A percentile compares a stretch with the other conserved stretches of the same genome.
Conservation (phyloP, 768 basidiomycete genomes). For the Tricholoma hemisulphureum region DNA sequence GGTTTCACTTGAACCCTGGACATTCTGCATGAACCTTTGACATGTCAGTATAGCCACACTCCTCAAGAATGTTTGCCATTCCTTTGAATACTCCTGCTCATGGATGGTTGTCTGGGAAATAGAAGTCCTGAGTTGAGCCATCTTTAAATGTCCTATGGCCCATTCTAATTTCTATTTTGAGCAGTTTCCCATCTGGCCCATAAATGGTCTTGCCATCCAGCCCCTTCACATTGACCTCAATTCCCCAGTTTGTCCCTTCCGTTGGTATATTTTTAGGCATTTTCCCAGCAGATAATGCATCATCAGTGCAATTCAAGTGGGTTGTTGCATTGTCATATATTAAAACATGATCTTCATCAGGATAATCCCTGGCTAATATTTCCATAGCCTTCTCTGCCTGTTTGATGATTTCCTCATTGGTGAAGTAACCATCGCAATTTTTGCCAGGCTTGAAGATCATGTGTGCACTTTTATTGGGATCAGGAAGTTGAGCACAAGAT, state of each 20-base stretch:
- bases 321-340: constrained; percentile 28
- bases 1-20: background rate
- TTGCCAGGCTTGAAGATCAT: too few relatives aligned
- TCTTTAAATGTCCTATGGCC: constrained; percentile 16
- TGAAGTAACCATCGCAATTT: constrained; percentile 14
- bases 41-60: background rate
- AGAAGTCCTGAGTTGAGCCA: constrained; percentile 27
- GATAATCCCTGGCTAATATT: constrained; percentile 23
- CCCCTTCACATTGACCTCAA: constrained; percentile 12
- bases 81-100: too few relatives aligned
- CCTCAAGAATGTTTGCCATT: background rate
- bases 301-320: background rate
- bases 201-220: constrained; percentile 21
- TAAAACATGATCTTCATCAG: constrained; percentile 16
- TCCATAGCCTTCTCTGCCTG: constrained; percentile 19
- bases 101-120: constrained; percentile 21
- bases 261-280: constrained; percentile 12
- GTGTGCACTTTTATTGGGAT: too few relatives aligned
- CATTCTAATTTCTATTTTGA: constrained; percentile 32
- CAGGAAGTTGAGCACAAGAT: too few relatives aligned
- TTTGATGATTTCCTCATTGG: too few relatives aligned
- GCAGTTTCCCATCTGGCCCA: constrained; percentile 17
- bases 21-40: constrained; percentile 9
- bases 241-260: constrained; percentile 16
- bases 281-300: background rate